Base-by-base conservation (phyloP, 2,329 filamentous ascomycete species). In the Phaeosphaeria sp. region DNA sequence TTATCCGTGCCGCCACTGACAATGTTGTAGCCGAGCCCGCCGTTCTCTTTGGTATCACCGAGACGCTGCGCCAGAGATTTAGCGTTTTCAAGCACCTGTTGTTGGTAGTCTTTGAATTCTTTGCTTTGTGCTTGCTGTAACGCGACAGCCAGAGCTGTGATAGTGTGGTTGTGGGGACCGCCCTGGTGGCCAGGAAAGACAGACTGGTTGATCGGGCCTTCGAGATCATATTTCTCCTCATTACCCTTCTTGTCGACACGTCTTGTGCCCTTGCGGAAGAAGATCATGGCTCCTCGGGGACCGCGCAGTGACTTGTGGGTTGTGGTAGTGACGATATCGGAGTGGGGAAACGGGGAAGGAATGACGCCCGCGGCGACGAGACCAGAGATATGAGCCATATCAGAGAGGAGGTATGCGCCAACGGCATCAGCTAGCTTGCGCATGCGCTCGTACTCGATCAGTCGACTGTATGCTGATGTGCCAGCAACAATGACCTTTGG, bases 121-220 rank as follows among this genome's bases (percentile, higher is more conserved):
- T 90, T 88, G 51, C 87, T 89, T 69, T 92, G 89, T 22, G 95
- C 94, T 83, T 99, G 95, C 83, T 97, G 93, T 65, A 99, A 86
- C 45, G 95, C 95, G 57, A 99, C 95, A 36, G 95, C 89, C 63
- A 99, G 86, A 50, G 95, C 95, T 61, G 94, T 98, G 82, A 99
- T 99, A 77, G 95, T 99, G 87, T 99, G 95, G 85, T 99, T 99
- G 86, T 99, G 95, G 52, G 95, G 95, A 30, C 95, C 95, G 76
- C 95, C 95, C 83, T 99, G 95, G 84, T 99, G 95, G 61, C 95
- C 95, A 55, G 95, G 95, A 88, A 99, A 99, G 78, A 99, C 95
- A 56, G 95, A 98, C 80, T 96, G 93, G 84, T 99, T 99, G 85
- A 99, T 99, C 55, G 93, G 91, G 70, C 89, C 87, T 84, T 99